phyloP scores from a whole-genome alignment of 1,139 yeast genomes.

The Chernovozyma aurita region DNA sequence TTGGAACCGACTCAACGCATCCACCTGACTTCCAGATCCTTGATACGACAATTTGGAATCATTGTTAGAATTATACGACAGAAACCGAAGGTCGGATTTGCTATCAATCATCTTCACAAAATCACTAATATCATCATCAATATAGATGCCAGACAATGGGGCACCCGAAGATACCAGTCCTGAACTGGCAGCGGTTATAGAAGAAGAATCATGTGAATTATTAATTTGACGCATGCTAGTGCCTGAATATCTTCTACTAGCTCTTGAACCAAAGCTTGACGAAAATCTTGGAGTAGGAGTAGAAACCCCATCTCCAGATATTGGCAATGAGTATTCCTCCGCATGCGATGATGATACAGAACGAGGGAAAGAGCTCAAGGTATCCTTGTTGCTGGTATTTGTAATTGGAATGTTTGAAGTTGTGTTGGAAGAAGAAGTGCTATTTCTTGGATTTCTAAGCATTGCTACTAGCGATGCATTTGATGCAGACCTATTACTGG shows the following conservation, averaged over 20 bases:
- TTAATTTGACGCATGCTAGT: slow-evolving; percentile 30
- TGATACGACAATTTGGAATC: slow-evolving; percentile 6
- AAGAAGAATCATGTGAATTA: slow-evolving; percentile 16
- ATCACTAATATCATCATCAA: slow-evolving; percentile 72
- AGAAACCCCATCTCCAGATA: slow-evolving; percentile 3
- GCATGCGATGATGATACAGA: slow-evolving; percentile 41
- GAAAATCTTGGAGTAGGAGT: slow-evolving; percentile 42
- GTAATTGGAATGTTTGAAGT: slow-evolving; percentile 27
- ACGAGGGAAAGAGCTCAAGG: slow-evolving; percentile 28
- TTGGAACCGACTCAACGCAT: slow-evolving; percentile 36
- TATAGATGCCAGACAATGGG: slow-evolving; percentile 39
- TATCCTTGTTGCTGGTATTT: slow-evolving; percentile 12
- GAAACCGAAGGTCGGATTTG: slow-evolving; percentile 44
- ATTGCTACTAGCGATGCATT: slow-evolving; percentile 53
- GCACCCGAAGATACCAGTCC: slow-evolving; percentile 33
- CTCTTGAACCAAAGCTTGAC: slow-evolving; percentile 55
- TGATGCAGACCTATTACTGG: slow-evolving; percentile 48
- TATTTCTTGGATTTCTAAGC: slow-evolving; percentile 45
- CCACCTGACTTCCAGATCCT: slow-evolving; percentile 15
- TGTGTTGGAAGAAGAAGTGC: slow-evolving; percentile 26
- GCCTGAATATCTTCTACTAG: slow-evolving; percentile 39
- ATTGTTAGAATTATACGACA: slow-evolving; percentile 10
- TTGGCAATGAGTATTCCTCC: slow-evolving; percentile 5
- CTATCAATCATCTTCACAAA: slow-evolving; percentile 81
- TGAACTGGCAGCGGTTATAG: slow-evolving; percentile 29